These are phyloP conservation scores for Hydnomerulius pinastri DNA, from an alignment of 768 basidiomycete species.

Conservation along the genomic window DNA sequence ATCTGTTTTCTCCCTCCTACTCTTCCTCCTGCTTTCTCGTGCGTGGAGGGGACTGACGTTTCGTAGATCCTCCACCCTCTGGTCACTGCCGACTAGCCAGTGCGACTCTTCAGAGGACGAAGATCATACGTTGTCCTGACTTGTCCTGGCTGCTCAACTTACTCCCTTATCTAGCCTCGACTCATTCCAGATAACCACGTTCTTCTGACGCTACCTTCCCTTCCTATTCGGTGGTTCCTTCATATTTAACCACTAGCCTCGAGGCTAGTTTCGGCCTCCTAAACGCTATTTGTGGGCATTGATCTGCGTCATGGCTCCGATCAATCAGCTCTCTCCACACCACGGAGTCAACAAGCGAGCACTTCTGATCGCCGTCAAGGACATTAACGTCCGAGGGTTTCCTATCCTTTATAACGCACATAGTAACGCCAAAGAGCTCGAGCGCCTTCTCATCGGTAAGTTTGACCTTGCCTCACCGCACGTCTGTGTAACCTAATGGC, in stretches of 20 bases:
- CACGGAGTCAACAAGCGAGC: conserved; percentile 15
- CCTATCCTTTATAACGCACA: conserved; percentile 12
- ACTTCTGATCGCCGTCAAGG: conserved; percentile 25
- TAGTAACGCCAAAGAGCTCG: conserved; percentile 14
- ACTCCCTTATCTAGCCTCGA: background rate
- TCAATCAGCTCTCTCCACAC: background rate
- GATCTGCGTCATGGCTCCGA: conserved; percentile 7
- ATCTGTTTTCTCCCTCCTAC: background rate
- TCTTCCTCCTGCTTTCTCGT: background rate
- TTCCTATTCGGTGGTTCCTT: too few species aligned
- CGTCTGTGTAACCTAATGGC: conserved; percentile 1
- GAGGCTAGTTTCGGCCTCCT: background rate
- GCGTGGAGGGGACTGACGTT: background rate
- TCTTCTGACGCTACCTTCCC: background rate
- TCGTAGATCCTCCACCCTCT: background rate
- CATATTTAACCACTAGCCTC: conserved; percentile 15
- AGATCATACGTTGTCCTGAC: too few species aligned
- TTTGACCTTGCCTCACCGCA: background rate
- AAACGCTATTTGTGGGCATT: background rate
- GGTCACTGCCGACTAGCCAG: too few species aligned
- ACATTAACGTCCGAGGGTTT: background rate
- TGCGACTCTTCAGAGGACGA: background rate
- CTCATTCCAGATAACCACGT: background rate
- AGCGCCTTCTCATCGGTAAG: conserved; percentile 25
- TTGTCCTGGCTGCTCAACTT: background rate